Conservation (phyloP, 106 monocot species). For the Cymbidium sinense region DNA sequence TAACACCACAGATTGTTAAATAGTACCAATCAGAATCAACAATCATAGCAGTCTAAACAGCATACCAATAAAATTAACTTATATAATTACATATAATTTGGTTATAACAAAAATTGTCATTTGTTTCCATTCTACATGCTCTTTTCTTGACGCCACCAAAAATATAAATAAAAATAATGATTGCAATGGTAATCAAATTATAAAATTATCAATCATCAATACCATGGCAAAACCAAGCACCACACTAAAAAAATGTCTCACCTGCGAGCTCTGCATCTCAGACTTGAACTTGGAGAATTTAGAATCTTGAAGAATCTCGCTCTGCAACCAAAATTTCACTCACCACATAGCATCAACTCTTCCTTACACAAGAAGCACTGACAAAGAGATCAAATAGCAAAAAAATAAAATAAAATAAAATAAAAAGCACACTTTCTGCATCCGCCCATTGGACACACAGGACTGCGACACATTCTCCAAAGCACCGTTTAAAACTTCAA, state of each 20-base stretch:
- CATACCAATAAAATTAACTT: too few species aligned
- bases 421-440: slow-evolving; percentile 32
- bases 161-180: neutral
- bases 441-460: slow-evolving; percentile 42
- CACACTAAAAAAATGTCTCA: neutral
- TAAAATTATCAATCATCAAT: neutral
- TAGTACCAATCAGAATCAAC: too few species aligned
- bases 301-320: slow-evolving; percentile 27
- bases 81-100: too few species aligned
- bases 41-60: too few species aligned
- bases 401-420: slow-evolving; percentile 2
- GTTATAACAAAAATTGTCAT: too few species aligned
- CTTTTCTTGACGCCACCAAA: too few species aligned
- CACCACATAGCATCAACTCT: neutral
- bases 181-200: neutral
- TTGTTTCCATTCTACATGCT: too few species aligned
- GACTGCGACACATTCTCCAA: slow-evolving; percentile 51
- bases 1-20: too few species aligned
- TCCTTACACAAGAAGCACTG: neutral
- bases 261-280: slow-evolving; percentile 29
- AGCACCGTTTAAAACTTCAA: slow-evolving; percentile 52
- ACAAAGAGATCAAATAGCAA: too few species aligned
- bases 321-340: slow-evolving; percentile 11
- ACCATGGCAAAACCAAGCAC: neutral
- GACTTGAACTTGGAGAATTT: slow-evolving; percentile 41